Conservation (phyloP, 1,139 yeast genomes). For the Ogataea hybrid region DNA sequence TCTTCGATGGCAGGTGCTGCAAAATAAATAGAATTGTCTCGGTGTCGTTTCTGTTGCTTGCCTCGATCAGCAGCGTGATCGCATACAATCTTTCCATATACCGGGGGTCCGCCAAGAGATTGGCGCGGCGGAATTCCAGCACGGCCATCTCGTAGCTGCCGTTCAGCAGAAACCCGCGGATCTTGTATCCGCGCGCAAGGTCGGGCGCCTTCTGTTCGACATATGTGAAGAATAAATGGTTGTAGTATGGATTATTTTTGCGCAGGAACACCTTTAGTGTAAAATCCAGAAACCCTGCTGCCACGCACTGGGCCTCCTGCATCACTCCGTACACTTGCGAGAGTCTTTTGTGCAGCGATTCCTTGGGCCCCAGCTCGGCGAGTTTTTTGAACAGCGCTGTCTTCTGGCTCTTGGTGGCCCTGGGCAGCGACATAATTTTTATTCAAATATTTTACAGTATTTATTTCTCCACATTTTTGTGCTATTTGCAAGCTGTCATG, state of each 20-base stretch:
- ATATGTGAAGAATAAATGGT: conserved; percentile 2
- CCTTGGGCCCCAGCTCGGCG: background rate
- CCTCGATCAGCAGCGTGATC: conserved; percentile 7
- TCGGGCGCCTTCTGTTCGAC: background rate
- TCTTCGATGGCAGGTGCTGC: conserved; percentile 5
- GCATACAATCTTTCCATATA: conserved; percentile 3
- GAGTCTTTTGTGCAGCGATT: background rate
- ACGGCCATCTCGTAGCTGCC: conserved; percentile 13
- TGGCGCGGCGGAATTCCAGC: conserved; percentile 7
- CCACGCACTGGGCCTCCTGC: background rate
- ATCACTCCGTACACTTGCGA: background rate
- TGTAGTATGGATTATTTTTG: conserved; percentile 7
- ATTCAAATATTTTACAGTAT: too few species aligned
- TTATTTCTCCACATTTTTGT: background rate
- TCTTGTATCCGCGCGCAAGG: background rate
- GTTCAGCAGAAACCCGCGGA: background rate
- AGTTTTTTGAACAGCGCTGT: background rate
- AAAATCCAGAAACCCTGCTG: background rate
- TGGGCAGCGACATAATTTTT: background rate
- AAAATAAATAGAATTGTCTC: conserved; percentile 14
- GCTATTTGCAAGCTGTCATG: background rate
- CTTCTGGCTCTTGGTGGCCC: background rate
- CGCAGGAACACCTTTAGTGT: conserved; percentile 6
- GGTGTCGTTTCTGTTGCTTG: conserved; percentile 19
- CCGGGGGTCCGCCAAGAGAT: background rate